phyloP scores from a whole-genome alignment of 2,329 filamentous ascomycete species.

The Diplodia mutila region DNA sequence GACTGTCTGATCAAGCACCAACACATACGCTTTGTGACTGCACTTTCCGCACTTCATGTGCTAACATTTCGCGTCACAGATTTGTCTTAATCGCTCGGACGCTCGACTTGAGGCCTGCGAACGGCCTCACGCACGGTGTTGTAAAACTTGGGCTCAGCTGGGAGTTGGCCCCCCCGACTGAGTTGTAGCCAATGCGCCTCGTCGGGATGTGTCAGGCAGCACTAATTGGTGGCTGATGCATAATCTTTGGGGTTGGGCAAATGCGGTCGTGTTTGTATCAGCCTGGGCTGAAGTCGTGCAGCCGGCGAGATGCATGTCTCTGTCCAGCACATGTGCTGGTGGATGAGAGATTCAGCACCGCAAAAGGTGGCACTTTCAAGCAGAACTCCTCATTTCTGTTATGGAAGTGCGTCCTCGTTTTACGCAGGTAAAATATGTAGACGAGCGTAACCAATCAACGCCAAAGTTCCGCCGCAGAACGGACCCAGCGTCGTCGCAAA shows the following conservation, averaged over 20 bases:
- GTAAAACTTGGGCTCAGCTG: background rate
- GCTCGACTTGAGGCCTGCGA: background rate
- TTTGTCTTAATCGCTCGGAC: background rate
- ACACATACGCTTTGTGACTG: constrained; percentile 22
- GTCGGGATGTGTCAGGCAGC: background rate
- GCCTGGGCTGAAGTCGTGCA: background rate
- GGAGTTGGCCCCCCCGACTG: background rate
- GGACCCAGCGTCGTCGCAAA: background rate
- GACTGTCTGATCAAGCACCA: constrained; percentile 67
- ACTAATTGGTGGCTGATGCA: background rate
- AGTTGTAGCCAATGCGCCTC: background rate
- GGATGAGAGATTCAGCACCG: background rate
- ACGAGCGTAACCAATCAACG: background rate
- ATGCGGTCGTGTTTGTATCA: background rate
- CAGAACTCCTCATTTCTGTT: background rate
- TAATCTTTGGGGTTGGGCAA: background rate
- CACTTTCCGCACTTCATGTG: background rate
- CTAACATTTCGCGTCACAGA: background rate
- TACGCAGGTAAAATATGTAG: background rate
- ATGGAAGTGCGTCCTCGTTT: background rate
- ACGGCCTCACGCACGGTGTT: background rate
- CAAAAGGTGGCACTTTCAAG: background rate
- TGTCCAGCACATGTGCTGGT: background rate
- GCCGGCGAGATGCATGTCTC: background rate
- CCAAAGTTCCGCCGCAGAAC: background rate